Conservation (phyloP, 129 eudicot genomes). For the Flaveria bidentis region DNA sequence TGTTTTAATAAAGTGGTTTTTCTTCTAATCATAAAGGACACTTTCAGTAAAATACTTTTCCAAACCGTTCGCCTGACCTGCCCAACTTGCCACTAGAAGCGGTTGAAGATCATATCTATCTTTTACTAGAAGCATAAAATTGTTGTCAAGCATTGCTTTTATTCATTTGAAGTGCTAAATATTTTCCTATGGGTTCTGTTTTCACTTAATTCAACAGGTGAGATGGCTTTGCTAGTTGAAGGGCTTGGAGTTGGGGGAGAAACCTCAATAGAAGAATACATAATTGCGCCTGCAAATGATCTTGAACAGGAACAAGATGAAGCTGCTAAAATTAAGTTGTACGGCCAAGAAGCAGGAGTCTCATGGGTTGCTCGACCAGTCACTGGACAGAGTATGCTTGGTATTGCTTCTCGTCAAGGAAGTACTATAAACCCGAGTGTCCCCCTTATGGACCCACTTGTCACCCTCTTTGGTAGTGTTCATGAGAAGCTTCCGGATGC, state of each 20-base stretch:
- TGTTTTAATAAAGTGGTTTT: neutral
- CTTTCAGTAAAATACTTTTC: too few species aligned
- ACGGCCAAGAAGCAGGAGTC: slow-evolving; percentile 78
- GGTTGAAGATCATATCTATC: neutral
- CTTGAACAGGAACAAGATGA: slow-evolving; percentile 59
- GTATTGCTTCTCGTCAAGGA: slow-evolving; percentile 77
- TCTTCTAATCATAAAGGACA: neutral
- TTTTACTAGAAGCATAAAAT: slow-evolving; percentile 6
- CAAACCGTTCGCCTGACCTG: neutral
- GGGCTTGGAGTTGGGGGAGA: slow-evolving; percentile 86
- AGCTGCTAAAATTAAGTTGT: slow-evolving; percentile 56
- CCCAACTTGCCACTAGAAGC: neutral
- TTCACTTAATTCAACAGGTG: slow-evolving; percentile 51
- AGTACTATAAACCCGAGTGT: slow-evolving; percentile 58
- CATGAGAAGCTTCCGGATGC: slow-evolving; percentile 91
- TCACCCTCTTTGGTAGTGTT: slow-evolving; percentile 86
- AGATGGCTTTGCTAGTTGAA: slow-evolving; percentile 89
- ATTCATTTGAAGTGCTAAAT: neutral
- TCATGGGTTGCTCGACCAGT: slow-evolving; percentile 92
- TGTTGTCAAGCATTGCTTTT: neutral
- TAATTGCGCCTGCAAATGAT: slow-evolving; percentile 72
- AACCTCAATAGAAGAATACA: slow-evolving; percentile 80
- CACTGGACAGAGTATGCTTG: slow-evolving; percentile 75
- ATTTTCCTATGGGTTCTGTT: neutral
- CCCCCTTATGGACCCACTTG: slow-evolving; percentile 84